Conservation (phyloP, 331 rosid species). For the Spiraea crenata region DNA sequence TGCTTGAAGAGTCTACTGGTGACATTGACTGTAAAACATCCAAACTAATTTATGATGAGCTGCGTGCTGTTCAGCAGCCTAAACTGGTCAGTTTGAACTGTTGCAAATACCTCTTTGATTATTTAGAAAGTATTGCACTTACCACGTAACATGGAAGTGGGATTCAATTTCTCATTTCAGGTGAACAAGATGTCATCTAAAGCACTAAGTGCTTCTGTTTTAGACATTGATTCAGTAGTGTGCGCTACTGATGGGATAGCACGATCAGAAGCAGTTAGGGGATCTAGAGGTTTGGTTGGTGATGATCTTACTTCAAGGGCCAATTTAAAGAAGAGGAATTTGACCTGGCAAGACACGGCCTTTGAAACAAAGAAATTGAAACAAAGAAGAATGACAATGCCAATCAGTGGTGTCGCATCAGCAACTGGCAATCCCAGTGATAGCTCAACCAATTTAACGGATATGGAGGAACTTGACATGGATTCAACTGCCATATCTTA, state of each 20-base stretch:
- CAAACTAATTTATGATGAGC: slow-evolving; percentile 51
- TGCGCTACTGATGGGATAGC: slow-evolving; percentile 83
- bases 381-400: slow-evolving; percentile 63
- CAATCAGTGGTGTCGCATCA: slow-evolving; percentile 49
- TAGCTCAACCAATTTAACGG: slow-evolving; percentile 42
- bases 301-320: slow-evolving; percentile 77
- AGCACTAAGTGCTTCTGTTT: slow-evolving; percentile 59
- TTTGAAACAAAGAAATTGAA: slow-evolving; percentile 63
- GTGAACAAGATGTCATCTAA: slow-evolving; percentile 60
- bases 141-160: not conserved
- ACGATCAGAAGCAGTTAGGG: slow-evolving; percentile 69
- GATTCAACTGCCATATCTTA: slow-evolving; percentile 65
- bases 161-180: slow-evolving; percentile 39
- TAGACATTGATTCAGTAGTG: slow-evolving; percentile 73
- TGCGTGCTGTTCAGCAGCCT: slow-evolving; percentile 67
- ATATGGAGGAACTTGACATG: slow-evolving; percentile 55
- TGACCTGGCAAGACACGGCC: slow-evolving; percentile 53
- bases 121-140: not conserved
- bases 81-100: slow-evolving; percentile 57
- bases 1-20: slow-evolving; percentile 77
- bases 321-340: slow-evolving; percentile 51
- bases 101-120: not conserved
- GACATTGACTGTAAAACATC: slow-evolving; percentile 49
- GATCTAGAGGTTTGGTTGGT: slow-evolving; percentile 81
- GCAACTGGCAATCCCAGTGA: slow-evolving; percentile 55